These are phyloP conservation scores for Phytophthora lateralis DNA, from an alignment of 352 stramenopile species.

Conservation along the genomic window DNA sequence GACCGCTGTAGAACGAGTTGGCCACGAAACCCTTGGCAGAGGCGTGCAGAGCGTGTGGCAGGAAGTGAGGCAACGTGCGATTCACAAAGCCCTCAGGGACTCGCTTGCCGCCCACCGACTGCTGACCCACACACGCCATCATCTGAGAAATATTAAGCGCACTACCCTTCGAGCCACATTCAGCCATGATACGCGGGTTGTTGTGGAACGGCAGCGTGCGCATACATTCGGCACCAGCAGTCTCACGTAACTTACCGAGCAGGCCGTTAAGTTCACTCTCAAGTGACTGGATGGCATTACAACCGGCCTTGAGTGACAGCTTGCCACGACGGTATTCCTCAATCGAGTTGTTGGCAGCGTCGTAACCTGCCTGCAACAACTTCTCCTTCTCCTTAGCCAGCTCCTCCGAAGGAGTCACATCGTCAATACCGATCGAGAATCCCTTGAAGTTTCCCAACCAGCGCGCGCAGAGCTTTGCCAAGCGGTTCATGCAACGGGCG, in stretches of 20 bases:
- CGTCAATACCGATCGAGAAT: constrained; percentile 99
- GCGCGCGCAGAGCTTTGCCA: constrained; percentile 97
- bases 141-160: constrained; percentile 99
- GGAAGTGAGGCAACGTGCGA: constrained; percentile 97
- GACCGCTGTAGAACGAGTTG: constrained; percentile 99
- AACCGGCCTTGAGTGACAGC: constrained; percentile 96
- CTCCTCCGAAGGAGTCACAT: constrained; percentile 97
- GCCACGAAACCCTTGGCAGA: constrained; percentile 99
- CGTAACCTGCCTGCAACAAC: constrained; percentile 91
- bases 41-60: constrained; percentile 93
- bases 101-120: constrained; percentile 98
- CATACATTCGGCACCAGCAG: constrained; percentile 97
- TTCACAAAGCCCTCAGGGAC: constrained; percentile 99
- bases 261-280: constrained; percentile 99
- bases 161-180: constrained; percentile 99
- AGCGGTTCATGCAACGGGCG: constrained; percentile 97
- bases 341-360: constrained; percentile 91
- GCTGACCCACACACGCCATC: constrained; percentile 99
- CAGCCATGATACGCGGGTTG: constrained; percentile 97
- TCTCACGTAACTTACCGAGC: constrained; percentile 97
- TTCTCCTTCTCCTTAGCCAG: constrained; percentile 95
- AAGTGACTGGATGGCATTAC: constrained; percentile 96
- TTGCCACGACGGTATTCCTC: constrained; percentile 94
- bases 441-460: constrained; percentile 97
- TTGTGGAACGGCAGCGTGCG: constrained; percentile 98